Base-by-base conservation (phyloP, 176 grass and related monocot genomes). In the Oryza longistaminata region DNA sequence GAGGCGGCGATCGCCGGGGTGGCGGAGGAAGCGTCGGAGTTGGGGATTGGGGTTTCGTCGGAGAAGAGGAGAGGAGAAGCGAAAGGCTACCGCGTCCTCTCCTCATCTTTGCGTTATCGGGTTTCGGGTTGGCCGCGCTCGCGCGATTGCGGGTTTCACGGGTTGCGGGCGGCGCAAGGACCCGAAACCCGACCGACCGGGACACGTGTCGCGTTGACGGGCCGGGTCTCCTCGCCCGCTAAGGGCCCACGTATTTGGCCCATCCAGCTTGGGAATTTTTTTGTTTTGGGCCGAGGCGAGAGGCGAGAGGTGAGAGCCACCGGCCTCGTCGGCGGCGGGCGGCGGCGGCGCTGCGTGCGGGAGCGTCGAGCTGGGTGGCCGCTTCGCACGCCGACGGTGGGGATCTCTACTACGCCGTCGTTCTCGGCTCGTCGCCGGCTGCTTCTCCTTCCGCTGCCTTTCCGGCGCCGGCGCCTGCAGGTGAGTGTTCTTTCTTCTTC, bases 31-130 rank as follows among this genome's bases (percentile, higher is more conserved):
- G 71, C 71, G 27, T 75, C 42, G 37, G 81, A 42, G 39, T 21
- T 69, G 74, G 83, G 74, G 65, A 78, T 78, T 71, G 46, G 74
- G 48, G 74, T 78, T 85, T 66, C 82, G 75, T 75, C 58, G 71
- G 71, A 35, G 16, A 8, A 11, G 62, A 53, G 14, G 12, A 31
- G 29, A 31, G 10, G 31, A 60, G 26, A 73, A 46, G 24, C 40
- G 14, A 43, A 31, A 31, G 42, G 42, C 42, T 43, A 43, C 42
- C 42, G 11, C 33, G 35, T 17, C 17, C 7, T 4, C 80, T 9
- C 58, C 81, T 66, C 81, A 75, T 75, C 82, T 67, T 22, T 24
- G 66, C 29, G 29, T 10, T 76, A 76, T 27, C 62, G 72, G 82
- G 44, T 45, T 26, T 52, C 0, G 68, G 68, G 48, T 34, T 29